Evolutionary conservation across 345 rosid species (phyloP).

Genomic region (Aethionema arabicum): DNA sequence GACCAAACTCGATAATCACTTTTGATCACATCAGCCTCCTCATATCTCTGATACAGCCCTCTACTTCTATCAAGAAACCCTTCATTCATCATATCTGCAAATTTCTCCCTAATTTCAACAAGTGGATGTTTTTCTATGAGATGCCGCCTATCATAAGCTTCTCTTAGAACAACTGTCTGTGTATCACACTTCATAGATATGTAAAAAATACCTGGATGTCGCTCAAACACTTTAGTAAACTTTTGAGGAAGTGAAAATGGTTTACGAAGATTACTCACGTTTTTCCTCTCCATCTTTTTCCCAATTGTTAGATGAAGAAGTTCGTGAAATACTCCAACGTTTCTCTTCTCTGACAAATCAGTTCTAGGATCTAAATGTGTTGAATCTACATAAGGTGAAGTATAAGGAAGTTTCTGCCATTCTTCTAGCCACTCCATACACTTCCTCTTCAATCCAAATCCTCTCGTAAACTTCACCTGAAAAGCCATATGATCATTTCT

Average conservation of each 20-base stretch:
- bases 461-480: conserved; percentile 74
- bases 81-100: conserved; percentile 51
- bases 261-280: conserved; percentile 72
- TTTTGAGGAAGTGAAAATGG: conserved; percentile 71
- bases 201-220: conserved; percentile 86
- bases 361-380: conserved; percentile 84
- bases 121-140: conserved; percentile 62
- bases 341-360: conserved; percentile 82
- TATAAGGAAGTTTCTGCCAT: conserved; percentile 82
- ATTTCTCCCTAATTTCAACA: conserved; percentile 48
- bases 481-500: conserved; percentile 45
- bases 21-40: not conserved
- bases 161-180: conserved; percentile 76
- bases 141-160: conserved; percentile 55
- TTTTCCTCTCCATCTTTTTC: conserved; percentile 71
- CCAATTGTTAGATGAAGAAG: conserved; percentile 74
- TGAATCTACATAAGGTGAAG: conserved; percentile 62
- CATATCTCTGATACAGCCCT: conserved; percentile 49
- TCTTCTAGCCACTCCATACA: conserved; percentile 77
- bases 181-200: conserved; percentile 62
- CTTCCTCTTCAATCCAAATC: conserved; percentile 78
- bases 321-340: conserved; percentile 81
- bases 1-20: conserved; percentile 27
- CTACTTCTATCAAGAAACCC: conserved; percentile 67
- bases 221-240: conserved; percentile 82